Percentiles rank a stretch among this genome's conserved stretches.
Conservation (phyloP, 2,329 filamentous ascomycete species). For the Exophiala sp. region DNA sequence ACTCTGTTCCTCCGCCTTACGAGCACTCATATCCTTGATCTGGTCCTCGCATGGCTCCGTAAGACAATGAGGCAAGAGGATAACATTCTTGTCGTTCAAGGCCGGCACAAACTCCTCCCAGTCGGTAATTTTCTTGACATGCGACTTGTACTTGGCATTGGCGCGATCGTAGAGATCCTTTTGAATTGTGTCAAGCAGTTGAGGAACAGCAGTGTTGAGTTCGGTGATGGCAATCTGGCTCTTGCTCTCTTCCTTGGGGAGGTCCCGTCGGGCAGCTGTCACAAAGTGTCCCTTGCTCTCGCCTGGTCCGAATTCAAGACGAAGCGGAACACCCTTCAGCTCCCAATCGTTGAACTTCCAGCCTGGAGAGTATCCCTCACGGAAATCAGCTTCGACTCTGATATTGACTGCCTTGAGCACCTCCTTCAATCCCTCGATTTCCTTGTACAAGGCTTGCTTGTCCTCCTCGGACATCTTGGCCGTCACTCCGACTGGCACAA, state of each 20-base stretch:
- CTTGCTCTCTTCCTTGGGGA: constrained; percentile 48
- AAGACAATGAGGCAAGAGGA: constrained; percentile 85
- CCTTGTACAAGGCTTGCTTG: constrained; percentile 65
- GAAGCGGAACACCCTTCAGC: constrained; percentile 86
- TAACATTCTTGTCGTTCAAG: constrained; percentile 85
- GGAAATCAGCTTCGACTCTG: constrained; percentile 72
- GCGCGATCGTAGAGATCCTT: constrained; percentile 72
- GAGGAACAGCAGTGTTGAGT: constrained; percentile 65
- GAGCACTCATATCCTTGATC: constrained; percentile 86
- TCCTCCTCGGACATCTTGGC: constrained; percentile 80
- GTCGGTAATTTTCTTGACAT: constrained; percentile 72
- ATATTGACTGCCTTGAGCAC: constrained; percentile 67
- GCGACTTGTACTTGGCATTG: constrained; percentile 67
- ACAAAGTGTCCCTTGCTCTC: constrained; percentile 82
- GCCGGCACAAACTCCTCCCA: constrained; percentile 91
- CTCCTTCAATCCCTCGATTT: constrained; percentile 64
- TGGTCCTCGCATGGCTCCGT: constrained; percentile 81
- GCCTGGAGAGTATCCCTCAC: constrained; percentile 85
- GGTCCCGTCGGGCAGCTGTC: constrained; percentile 80
- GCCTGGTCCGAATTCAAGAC: constrained; percentile 92
- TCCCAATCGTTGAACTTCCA: constrained; percentile 99
- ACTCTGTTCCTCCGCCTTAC: constrained; percentile 54
- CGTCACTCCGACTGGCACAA: constrained; percentile 89
- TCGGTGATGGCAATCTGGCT: constrained; percentile 71
- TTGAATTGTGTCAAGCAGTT: constrained; percentile 85